phyloP scores from a whole-genome alignment of 140 eudicot species.

The Flaveria floridana region DNA sequence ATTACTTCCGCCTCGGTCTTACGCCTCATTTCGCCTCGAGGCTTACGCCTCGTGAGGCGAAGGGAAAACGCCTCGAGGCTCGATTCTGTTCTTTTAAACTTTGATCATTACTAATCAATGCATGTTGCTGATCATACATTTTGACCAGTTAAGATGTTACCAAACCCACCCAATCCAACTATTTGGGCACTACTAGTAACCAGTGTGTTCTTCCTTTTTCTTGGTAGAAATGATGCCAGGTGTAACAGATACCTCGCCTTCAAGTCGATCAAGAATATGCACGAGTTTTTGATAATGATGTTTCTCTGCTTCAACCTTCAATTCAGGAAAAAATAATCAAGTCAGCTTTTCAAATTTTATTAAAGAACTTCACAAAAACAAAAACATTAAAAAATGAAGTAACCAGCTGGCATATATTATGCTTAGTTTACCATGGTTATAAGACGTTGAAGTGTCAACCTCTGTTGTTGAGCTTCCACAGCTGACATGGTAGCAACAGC shows the following conservation, averaged over 20 bases:
- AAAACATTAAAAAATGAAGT: neutral
- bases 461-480: conserved; percentile 91
- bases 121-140: neutral
- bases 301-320: conserved; percentile 88
- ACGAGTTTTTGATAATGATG: conserved; percentile 69
- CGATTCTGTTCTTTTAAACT: too few species aligned
- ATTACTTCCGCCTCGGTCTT: neutral
- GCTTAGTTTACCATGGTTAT: conserved; percentile 63
- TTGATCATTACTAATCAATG: neutral
- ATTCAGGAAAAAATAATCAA: conserved; percentile 13
- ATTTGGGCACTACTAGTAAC: neutral
- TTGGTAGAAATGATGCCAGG: conserved; percentile 7
- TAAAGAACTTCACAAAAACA: neutral
- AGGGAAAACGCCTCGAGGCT: neutral
- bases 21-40: conserved; percentile 19
- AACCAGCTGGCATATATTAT: neutral
- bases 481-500: conserved; percentile 91
- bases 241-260: conserved; percentile 61
- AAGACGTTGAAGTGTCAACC: conserved; percentile 81
- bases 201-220: neutral
- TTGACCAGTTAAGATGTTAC: neutral
- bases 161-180: neutral
- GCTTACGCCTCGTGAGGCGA: conserved; percentile 33
- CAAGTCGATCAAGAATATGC: conserved; percentile 78
- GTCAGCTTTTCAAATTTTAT: conserved; percentile 2